Evolutionary conservation across 441 rosid genomes (phyloP), one percentile per base, ranked within the genome.

Genomic region (Pelargonium citronellum): DNA sequence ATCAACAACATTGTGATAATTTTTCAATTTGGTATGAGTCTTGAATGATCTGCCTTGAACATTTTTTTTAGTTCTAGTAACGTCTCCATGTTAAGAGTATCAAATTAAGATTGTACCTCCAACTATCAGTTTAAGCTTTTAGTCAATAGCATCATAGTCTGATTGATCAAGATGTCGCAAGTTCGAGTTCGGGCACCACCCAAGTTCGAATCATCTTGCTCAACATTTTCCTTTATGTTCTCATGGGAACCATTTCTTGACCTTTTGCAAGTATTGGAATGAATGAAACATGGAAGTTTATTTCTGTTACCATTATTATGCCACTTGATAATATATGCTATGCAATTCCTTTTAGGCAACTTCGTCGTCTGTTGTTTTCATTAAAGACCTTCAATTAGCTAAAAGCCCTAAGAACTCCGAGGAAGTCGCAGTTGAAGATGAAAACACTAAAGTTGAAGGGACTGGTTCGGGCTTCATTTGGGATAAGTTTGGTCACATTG

Each of bases 401-500:
- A 87, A 82, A 73, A 78, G 61, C 66, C 79, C 79, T 63, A 78
- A 78, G 78, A 77, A 58, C 64, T 60, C 77, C 16, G 64, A 43
- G 70, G 80, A 74, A 73, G 74, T 49, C 49, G 13, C 55, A 30
- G 20, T 55, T 43, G 94, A 75, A 39, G 87, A 85, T 43, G 92
- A 82, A 68, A 81, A 80, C 74, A 86, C 73, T n/a, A 89, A 85
- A 82, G 80, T 91, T 58, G 84, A 89, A 87, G 98, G 97, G 69
- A 88, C 90, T 3, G 97, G 98, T 67, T 93, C 96, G 0, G 96
- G 97, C 71, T 93, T 93, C 79, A 78, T 93, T 53, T 93, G 98
- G 98, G 98, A 93, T 75, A 87, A 83, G 73, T 82, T 87, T 79
- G 98, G 98, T 71, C 98, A 91, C 85, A 87, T 91, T 85, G 97